Evolutionary conservation across 83 land plant genomes (phyloP).

Genomic region (Picea abies): DNA sequence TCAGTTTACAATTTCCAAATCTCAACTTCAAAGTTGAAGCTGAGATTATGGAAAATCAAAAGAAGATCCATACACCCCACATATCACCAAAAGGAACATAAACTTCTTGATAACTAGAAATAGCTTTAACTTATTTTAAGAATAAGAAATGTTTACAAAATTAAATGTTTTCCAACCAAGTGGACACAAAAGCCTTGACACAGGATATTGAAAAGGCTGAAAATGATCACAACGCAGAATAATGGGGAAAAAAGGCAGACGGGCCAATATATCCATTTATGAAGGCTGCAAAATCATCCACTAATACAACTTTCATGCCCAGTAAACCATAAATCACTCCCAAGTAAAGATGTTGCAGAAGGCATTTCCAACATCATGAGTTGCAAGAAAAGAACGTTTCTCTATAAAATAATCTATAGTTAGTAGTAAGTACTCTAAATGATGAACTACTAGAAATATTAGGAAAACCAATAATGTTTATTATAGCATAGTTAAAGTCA

Average conservation of each 20-base stretch:
- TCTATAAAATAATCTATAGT: no score
- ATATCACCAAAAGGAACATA: not conserved
- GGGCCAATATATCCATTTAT: conserved; percentile 47
- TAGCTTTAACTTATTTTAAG: not conserved
- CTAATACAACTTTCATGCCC: conserved; percentile 46
- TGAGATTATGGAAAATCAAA: not conserved
- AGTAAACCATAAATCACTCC: conserved; percentile 49
- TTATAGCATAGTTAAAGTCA: no score
- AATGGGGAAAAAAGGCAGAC: conserved; percentile 25
- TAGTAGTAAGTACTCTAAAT: no score
- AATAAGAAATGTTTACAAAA: not conserved
- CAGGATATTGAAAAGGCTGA: not conserved
- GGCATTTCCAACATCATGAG: conserved; percentile 8
- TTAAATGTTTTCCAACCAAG: not conserved
- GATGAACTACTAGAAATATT: no score
- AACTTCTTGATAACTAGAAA: not conserved
- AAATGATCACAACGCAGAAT: not conserved
- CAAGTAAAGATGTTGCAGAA: conserved; percentile 51
- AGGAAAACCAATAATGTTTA: no score
- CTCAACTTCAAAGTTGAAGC: not conserved
- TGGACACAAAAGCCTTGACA: not conserved
- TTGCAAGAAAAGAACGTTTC: not conserved
- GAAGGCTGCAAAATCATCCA: conserved; percentile 53
- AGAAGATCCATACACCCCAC: not conserved
- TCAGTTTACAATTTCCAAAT: no score